Evolutionary conservation across 1,139 yeast species (phyloP), one percentile per base, ranked within the genome.

Genomic region (Pneumocystis canis): DNA sequence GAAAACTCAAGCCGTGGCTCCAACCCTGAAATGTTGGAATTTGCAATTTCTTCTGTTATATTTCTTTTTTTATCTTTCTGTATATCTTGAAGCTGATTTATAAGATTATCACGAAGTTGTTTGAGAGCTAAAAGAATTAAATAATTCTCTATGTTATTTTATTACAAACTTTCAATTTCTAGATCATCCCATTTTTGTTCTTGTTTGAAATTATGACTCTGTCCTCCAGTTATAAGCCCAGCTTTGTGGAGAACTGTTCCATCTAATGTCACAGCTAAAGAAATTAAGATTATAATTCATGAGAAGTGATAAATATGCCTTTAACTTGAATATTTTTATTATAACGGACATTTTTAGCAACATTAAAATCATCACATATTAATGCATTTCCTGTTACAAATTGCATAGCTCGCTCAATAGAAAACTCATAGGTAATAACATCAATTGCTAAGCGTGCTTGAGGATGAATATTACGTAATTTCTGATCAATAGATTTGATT

Each of bases 181-280:
- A 81, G 80, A 69, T 85, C 88, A 70, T 85, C 89, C 96, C 96
- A 89, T 68, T 82, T 79, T 65, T 75, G 63, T 18, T 63, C 60
- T 32, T 63, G 61, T 5, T 47, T 32, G 18, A 64, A 71, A 30
- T 61, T 61, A 47, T 62, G 63, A 58, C 63, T 63, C 18, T 69
- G 62, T 67, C 97, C 97, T 74, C 97, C 97, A 16, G 97, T 87
- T 95, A 92, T 88, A 60, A 89, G 77, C 7, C 96, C 96, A 11
- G 92, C 84, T 69, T 82, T 83, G 71, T 89, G 92, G 63, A 92
- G 87, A 40, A 89, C 78, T 0, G 95, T 82, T 0, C 98, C 98
- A 61, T 89, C 89, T 9, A 88, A 70, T 0, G 96, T 82, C 1
- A 90, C 95, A 59, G 87, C 79, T 65, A 28, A 16, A 32, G 31